Percentiles rank a stretch among this genome's conserved stretches.
phyloP scores from a whole-genome alignment of 176 grass and related monocot species.

The Raddia guianensis region DNA sequence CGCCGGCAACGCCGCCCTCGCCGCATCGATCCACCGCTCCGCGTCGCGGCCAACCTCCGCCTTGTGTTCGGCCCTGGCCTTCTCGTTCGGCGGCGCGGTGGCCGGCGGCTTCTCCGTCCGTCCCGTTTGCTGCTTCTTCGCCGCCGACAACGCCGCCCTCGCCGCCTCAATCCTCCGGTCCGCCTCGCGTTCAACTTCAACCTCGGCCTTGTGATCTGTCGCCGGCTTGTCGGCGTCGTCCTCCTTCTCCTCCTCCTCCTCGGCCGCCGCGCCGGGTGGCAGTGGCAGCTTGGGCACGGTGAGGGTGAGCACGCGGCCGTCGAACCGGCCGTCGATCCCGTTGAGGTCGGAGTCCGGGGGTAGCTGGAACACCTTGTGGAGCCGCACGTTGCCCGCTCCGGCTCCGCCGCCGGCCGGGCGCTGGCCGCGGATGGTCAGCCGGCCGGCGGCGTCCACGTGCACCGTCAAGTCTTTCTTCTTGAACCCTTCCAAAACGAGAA shows the following conservation, averaged over 20 bases:
- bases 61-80: conserved; percentile 18
- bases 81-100: neutral
- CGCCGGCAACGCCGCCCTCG: conserved; percentile 7
- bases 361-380: conserved; percentile 53
- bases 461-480: conserved; percentile 57
- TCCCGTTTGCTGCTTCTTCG: neutral
- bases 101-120: neutral
- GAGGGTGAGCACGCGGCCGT: conserved; percentile 44
- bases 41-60: conserved; percentile 17
- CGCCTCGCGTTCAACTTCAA: neutral
- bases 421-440: conserved; percentile 47
- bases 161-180: conserved; percentile 19
- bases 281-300: conserved; percentile 48
- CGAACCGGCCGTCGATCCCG: conserved; percentile 45
- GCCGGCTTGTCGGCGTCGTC: neutral
- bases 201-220: neutral
- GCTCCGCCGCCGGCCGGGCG: neutral
- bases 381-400: neutral
- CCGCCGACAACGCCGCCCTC: neutral
- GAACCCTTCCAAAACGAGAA: conserved; percentile 45
- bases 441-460: conserved; percentile 45
- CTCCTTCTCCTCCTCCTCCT: neutral
- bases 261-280: neutral
- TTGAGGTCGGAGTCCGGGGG: conserved; percentile 49
- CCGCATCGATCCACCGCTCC: conserved; percentile 18